Evolutionary conservation across 1,284 basidiomycete species (phyloP), one percentile per base, ranked within the genome.

Genomic region (Puccinia polysora): DNA sequence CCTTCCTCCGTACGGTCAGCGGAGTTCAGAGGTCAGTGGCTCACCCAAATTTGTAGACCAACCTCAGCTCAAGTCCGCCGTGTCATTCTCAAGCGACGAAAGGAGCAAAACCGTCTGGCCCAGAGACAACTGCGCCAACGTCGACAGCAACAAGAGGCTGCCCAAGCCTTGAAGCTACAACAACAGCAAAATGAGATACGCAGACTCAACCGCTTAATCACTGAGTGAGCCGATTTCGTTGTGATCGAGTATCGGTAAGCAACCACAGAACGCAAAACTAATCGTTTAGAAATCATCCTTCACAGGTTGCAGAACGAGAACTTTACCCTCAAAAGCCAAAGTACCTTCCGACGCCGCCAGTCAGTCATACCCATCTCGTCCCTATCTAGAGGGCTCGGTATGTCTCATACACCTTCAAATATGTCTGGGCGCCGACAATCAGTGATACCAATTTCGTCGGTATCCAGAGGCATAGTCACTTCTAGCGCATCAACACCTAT

Each of bases 281-380:
- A 36, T 1, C 25, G 18, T 25, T 30, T 47, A 20, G 32, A 7
- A 5, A 18, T 28, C 30, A n/a, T 43, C 6, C 28, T 25, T 20
- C 38, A 40, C 40, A 47, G 45, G 15, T 63, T 71, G 49, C 58
- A 38, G 36, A 53, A 71, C 49, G 58, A 71, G 47, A 71, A 71
- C 59, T 53, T 60, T 36, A 62, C 23, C 20, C 50, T 71, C 12
- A 62, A 60, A 34, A 71, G 52, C 36, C 68, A 71, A 63, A 43
- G 59, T 36, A 15, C 25, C 7, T 36, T 23, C 32, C 68, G 68
- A 45, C 68, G 68, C 36, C 58, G 68, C 20, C 68, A 71, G 43
- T 71, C 68, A 20, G 68, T 71, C n/a, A 68, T 68, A 43, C 68
- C 68, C 14, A 71, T 71, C 20, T 71, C 68, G n/a, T 71, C 68